phyloP scores from a whole-genome alignment of 2,329 filamentous ascomycete species.

The Zarea fungicola region DNA sequence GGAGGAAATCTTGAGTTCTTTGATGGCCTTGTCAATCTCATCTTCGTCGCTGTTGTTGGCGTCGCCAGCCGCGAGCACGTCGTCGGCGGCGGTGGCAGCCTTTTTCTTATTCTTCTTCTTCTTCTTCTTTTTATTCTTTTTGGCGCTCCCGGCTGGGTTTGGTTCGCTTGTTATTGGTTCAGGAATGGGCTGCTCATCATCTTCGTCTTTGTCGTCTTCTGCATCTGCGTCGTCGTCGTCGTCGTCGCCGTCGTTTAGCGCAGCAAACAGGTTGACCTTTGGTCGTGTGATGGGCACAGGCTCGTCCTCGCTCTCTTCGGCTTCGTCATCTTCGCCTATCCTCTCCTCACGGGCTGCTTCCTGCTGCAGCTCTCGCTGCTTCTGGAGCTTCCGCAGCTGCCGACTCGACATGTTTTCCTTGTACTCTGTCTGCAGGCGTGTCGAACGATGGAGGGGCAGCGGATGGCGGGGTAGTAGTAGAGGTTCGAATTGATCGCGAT shows the following conservation, averaged over 20 bases:
- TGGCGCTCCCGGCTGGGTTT: slow-evolving; percentile 9
- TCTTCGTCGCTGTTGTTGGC: slow-evolving; percentile 37
- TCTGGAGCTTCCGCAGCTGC: slow-evolving; percentile 47
- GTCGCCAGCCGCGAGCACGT: slow-evolving; percentile 11
- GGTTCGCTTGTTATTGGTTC: slow-evolving; percentile 29
- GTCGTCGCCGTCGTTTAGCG: slow-evolving; percentile 41
- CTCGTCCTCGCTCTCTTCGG: slow-evolving; percentile 27
- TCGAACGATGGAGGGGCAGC: neutral
- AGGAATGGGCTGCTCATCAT: slow-evolving; percentile 16
- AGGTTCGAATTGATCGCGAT: neutral
- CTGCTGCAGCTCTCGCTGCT: slow-evolving; percentile 45
- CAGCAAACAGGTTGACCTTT: slow-evolving; percentile 44
- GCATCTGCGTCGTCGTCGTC: slow-evolving; percentile 37
- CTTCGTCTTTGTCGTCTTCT: slow-evolving; percentile 28
- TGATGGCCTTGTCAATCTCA: slow-evolving; percentile 52
- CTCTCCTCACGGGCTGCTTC: slow-evolving; percentile 22
- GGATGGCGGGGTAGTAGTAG: slow-evolving; percentile 1
- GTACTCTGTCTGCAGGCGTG: too few species aligned
- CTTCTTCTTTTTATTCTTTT: slow-evolving; percentile 34
- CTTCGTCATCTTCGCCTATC: slow-evolving; percentile 20
- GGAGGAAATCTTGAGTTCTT: slow-evolving; percentile 39
- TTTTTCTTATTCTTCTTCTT: slow-evolving; percentile 36
- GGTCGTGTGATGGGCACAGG: slow-evolving; percentile 32
- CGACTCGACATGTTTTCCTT: slow-evolving; percentile 41
- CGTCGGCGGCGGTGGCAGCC: slow-evolving; percentile 20